Evolutionary conservation across 306 rosid genomes (phyloP).

Genomic region (Biancaea sappan): DNA sequence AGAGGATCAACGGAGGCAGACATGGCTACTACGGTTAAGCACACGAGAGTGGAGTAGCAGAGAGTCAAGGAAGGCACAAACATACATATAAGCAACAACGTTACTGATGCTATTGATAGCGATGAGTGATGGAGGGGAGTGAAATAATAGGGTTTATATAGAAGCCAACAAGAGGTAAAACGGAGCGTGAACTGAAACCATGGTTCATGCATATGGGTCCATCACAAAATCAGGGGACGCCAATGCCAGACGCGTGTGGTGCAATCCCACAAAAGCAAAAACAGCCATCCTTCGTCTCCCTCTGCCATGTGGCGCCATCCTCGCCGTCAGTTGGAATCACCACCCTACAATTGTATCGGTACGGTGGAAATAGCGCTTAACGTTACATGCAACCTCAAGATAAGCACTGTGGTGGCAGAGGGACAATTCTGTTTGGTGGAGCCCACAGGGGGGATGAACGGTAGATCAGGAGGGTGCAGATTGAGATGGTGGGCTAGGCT

Average conservation of each 20-base stretch:
- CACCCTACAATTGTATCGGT: conserved; percentile 2
- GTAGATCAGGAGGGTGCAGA: background rate
- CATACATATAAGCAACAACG: background rate
- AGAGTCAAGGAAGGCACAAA: background rate
- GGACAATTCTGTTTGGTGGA: background rate
- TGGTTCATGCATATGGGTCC: conserved; percentile 47
- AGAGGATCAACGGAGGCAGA: conserved; percentile 80
- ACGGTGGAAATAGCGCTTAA: background rate
- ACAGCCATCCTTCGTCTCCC: conserved; percentile 24
- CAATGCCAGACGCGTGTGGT: conserved; percentile 48
- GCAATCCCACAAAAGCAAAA: conserved; percentile 9
- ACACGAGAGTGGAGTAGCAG: background rate
- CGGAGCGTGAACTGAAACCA: conserved; percentile 11
- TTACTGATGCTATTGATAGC: too few relatives aligned
- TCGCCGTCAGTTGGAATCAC: background rate
- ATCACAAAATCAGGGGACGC: conserved; percentile 23
- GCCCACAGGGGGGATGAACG: background rate
- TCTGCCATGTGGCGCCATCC: conserved; percentile 31
- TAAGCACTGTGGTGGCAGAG: background rate
- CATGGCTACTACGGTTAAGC: conserved; percentile 35
- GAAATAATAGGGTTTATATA: conserved; percentile 40
- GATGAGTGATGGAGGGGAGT: background rate
- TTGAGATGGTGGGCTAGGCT: background rate
- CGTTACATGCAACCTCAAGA: conserved; percentile 22
- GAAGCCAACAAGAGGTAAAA: background rate